Evolutionary conservation across 2,329 filamentous ascomycete genomes (phyloP), one percentile per base, ranked within the genome.

Genomic region (Biscogniauxia sp.): DNA sequence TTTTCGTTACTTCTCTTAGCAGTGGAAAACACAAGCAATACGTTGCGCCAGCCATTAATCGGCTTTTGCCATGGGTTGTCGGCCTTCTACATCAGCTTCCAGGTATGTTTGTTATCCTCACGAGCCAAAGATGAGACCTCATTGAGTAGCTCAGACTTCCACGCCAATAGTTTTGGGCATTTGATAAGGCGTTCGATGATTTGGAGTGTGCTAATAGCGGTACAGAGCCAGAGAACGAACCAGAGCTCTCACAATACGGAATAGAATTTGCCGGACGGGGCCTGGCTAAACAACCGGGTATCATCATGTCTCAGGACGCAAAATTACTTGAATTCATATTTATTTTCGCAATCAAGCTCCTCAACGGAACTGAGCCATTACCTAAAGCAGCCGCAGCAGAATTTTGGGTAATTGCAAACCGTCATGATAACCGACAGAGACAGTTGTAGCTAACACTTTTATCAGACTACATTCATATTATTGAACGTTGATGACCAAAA

Each of bases 351-450:
- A 77, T 95, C 13, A 83, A 85, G 67, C 87, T 91, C 7, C 77
- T 96, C 6, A 83, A 88, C 51, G 88, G 88, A 13, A 85, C 82
- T 28, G 91, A 95, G 61, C 87, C 89, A 0, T 77, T 96, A 9
- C 89, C 91, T 0, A 96, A 95, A 75, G 84, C 84, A 28, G 85
- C 89, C 2, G 85, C 91, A 1, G 85, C 88, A 8, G 86, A 89
- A 26, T 91, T 96, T 63, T 95, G 92, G 90, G 87, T 89, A 75
- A 66, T 80, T 70, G n/a, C 56, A 7, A 28, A 13, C 25, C 23
- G 7, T 7, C 17, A 26, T 20, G 50, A 9, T 7, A 20, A 6
- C 6, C 41, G 54, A 49, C 60, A 13, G 11, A 58, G 11, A 15
- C 32, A 32, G 5, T n/a, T 50, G 57, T 23, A 41, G 13, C 54